A percentile compares a stretch with the other conserved stretches of the same genome.
phyloP scores from a whole-genome alignment of 1,284 basidiomycete genomes.

The Fomitopsis palustris region DNA sequence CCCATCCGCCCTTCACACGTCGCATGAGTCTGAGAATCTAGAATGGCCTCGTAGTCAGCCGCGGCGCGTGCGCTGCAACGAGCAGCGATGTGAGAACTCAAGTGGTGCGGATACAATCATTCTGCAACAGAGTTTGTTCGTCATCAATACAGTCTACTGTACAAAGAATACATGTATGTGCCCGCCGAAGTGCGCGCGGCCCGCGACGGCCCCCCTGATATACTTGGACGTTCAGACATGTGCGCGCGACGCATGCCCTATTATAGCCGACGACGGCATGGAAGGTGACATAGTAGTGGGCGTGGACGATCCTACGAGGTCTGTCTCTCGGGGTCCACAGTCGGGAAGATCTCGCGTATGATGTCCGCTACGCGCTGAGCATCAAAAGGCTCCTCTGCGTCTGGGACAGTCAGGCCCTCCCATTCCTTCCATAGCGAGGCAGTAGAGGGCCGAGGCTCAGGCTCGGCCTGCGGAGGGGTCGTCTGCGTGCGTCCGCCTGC shows the following conservation, averaged over 20 bases:
- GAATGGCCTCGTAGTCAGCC: background rate
- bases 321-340: background rate
- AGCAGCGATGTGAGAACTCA: background rate
- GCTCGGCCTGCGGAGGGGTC: background rate
- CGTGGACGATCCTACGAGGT: background rate
- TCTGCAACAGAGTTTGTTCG: background rate
- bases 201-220: background rate
- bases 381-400: background rate
- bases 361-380: slow-evolving; percentile 1
- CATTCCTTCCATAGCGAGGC: background rate
- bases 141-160: background rate
- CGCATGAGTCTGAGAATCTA: background rate
- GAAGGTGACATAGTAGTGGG: background rate
- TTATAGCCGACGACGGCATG: background rate
- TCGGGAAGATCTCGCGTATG: background rate
- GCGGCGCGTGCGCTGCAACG: background rate
- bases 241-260: background rate
- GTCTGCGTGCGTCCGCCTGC: background rate
- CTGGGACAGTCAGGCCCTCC: background rate
- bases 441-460: background rate
- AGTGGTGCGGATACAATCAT: background rate
- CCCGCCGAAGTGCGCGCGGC: background rate
- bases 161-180: background rate
- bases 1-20: background rate
- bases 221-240: background rate